Evolutionary conservation across 257 asterid species (phyloP).

Genomic region (Jasminum sambac): DNA sequence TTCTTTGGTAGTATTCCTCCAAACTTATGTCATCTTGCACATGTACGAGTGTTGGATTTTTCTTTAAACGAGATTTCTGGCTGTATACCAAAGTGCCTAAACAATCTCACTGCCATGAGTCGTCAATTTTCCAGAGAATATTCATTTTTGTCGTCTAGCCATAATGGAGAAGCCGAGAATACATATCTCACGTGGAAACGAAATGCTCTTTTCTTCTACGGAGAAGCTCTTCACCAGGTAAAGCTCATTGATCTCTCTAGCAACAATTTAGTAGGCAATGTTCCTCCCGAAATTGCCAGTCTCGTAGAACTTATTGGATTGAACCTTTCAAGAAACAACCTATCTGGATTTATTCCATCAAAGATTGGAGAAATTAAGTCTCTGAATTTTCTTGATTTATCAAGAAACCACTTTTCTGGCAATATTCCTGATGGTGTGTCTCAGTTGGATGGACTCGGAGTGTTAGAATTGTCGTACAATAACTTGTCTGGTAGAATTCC

Average conservation of each 20-base stretch:
- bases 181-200: constrained; percentile 37
- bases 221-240: constrained; percentile 22
- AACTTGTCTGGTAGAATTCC: too few relatives aligned
- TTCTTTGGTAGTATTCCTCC: constrained; percentile 1
- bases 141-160: too few relatives aligned
- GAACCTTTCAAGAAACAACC: too few relatives aligned
- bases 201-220: constrained; percentile 12
- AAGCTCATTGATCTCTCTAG: constrained; percentile 34
- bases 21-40: constrained; percentile 9
- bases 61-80: constrained; percentile 9
- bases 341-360: too few relatives aligned
- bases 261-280: too few relatives aligned
- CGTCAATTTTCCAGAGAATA: not conserved
- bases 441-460: constrained; percentile 25
- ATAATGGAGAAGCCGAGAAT: not conserved
- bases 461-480: constrained; percentile 39
- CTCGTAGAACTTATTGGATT: too few relatives aligned
- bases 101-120: too few relatives aligned
- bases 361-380: too few relatives aligned
- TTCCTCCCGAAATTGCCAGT: too few relatives aligned
- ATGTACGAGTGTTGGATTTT: constrained; percentile 7
- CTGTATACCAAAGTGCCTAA: constrained; percentile 1
- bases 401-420: constrained; percentile 32
- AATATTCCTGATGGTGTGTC: constrained; percentile 27
- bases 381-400: too few relatives aligned